Conservation (phyloP, 345 rosid genomes). For the Limnanthes douglasii region DNA sequence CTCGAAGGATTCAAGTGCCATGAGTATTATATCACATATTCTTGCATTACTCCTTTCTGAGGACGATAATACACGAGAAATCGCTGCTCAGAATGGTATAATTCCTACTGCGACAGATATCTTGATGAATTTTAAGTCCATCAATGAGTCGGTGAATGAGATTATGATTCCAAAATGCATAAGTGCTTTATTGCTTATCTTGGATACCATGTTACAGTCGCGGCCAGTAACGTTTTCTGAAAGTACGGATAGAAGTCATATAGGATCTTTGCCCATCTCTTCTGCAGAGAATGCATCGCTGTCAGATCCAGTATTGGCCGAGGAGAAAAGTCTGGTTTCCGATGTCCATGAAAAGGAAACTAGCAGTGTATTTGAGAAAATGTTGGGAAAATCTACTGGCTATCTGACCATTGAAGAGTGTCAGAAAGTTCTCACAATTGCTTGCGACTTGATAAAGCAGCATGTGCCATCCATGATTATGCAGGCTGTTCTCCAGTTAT, state of each 20-base stretch:
- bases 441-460: slow-evolving; percentile 64
- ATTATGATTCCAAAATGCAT: slow-evolving; percentile 64
- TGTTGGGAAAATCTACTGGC: slow-evolving; percentile 76
- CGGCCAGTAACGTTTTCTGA: slow-evolving; percentile 41
- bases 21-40: slow-evolving; percentile 77
- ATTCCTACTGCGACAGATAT: slow-evolving; percentile 47
- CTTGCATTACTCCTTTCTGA: slow-evolving; percentile 71
- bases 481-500: slow-evolving; percentile 95
- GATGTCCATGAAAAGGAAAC: slow-evolving; percentile 39
- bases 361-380: slow-evolving; percentile 28
- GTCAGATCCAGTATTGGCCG: slow-evolving; percentile 15
- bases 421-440: slow-evolving; percentile 44
- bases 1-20: slow-evolving; percentile 45
- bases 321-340: slow-evolving; percentile 22
- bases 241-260: slow-evolving; percentile 25
- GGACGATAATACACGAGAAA: slow-evolving; percentile 63
- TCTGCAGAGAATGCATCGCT: slow-evolving; percentile 22
- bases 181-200: slow-evolving; percentile 69
- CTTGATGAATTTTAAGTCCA: slow-evolving; percentile 45
- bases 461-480: slow-evolving; percentile 76
- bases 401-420: slow-evolving; percentile 65
- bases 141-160: slow-evolving; percentile 32
- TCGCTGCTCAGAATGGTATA: slow-evolving; percentile 67
- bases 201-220: slow-evolving; percentile 73
- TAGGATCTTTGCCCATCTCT: slow-evolving; percentile 32